Evolutionary conservation across 257 asterid species (phyloP), one percentile per base, ranked within the genome.

Genomic region (Solanum virginianum): DNA sequence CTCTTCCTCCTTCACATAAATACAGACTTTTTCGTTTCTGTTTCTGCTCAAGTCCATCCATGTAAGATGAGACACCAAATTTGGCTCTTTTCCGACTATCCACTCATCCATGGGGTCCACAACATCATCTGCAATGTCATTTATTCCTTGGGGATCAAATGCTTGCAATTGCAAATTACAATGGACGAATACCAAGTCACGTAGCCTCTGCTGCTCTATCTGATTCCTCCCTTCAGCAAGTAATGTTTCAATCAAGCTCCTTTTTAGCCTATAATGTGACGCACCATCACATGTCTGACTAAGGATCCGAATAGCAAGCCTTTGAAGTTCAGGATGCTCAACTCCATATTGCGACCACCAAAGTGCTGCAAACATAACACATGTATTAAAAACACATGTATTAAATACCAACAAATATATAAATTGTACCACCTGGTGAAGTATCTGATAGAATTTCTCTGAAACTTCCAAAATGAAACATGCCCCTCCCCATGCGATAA

Each of bases 261-360:
- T 90, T 59, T 85, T 87, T 10, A 94, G 93, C 84, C 69, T 88
- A 62, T 90, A 91, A 68, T 74, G 90, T 17, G 93, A 87, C 15
- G 91, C 93, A 18, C 94, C 93, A 4, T 86, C 85, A 62, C 97
- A 92, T 3, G 92, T 91, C 85, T 94, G 95, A 89, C 94, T 89
- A 53, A 93, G 89, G 45, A 89, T 88, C 39, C 90, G 89, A 59
- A 91, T 26, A 0, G 95, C 97, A 53, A 91, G 66, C 87, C 80
- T 88, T 81, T 93, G 95, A 83, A 94, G 86, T 55, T 92, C 88
- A 0, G 93, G 94, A 65, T 86, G 90, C 9, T 88, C 88, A 11
- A 39, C 83, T 59, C 94, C 95, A 20, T 91, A 90, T 36, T 80
- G 71, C 45, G 87, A 84, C 98, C 97, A 94, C 98, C 97, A 94